phyloP scores from a whole-genome alignment of 768 basidiomycete species.

The Suillus lakei region DNA sequence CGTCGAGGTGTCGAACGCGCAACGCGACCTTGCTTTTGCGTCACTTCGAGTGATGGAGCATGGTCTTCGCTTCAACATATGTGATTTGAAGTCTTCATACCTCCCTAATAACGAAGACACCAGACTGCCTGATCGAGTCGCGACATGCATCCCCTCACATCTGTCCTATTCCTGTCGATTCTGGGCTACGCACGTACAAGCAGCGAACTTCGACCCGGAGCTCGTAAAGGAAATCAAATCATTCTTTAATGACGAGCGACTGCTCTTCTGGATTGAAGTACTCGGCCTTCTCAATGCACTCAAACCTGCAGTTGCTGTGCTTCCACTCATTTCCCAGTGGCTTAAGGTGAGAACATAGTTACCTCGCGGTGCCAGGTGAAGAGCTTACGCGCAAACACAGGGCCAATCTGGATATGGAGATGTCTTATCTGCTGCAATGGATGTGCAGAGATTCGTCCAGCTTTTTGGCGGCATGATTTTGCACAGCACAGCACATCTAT shows the following conservation, averaged over 20 bases:
- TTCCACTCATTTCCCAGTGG: neutral
- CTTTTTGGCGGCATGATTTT: constrained; percentile 16
- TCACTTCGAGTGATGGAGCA: constrained; percentile 34
- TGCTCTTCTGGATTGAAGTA: constrained; percentile 14
- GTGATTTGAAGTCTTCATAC: constrained; percentile 35
- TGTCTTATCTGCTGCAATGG: constrained; percentile 3
- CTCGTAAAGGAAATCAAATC: neutral
- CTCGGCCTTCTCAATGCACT: constrained; percentile 5
- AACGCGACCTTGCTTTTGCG: constrained; percentile 1
- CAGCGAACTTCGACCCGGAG: neutral
- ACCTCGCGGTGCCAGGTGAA: neutral
- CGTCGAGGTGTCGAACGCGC: constrained; percentile 6
- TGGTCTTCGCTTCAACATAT: constrained; percentile 41
- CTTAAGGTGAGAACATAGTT: neutral
- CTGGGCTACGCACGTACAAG: constrained; percentile 15
- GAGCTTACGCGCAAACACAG: neutral
- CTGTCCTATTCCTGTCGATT: constrained; percentile 18
- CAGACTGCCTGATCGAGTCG: neutral
- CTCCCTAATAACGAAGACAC: constrained; percentile 30
- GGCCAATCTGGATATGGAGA: neutral
- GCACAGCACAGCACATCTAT: constrained; percentile 27
- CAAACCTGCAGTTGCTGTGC: neutral
- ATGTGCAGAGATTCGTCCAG: constrained; percentile 18
- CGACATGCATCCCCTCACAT: constrained; percentile 4
- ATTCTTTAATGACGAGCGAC: constrained; percentile 10